A percentile compares a stretch with the other conserved stretches of the same genome.
Evolutionary conservation across 768 basidiomycete genomes (phyloP).

Genomic region (Pisolithus tinctorius): DNA sequence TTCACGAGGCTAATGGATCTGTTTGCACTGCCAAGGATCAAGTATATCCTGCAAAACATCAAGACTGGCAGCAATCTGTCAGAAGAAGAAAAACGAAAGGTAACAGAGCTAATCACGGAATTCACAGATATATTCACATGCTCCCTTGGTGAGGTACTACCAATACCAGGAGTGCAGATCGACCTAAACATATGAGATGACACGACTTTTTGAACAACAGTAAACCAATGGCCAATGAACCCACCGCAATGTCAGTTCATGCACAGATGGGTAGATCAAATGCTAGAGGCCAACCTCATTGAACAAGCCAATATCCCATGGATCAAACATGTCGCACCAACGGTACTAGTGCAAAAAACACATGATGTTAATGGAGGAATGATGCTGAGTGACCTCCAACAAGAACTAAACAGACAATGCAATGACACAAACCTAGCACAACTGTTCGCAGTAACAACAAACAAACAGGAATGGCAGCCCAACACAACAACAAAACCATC

Average conservation of each 20-base stretch:
- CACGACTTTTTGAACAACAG: neutral
- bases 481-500: neutral
- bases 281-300: neutral
- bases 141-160: slow-evolving; percentile 30
- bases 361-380: slow-evolving; percentile 23
- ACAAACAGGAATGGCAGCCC: neutral
- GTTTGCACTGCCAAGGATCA: slow-evolving; percentile 6
- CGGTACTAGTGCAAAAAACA: slow-evolving; percentile 32
- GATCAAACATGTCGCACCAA: slow-evolving; percentile 8
- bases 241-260: neutral
- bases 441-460: neutral
- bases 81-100: slow-evolving; percentile 14
- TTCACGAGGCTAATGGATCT: neutral
- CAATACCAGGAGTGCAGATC: slow-evolving; percentile 7
- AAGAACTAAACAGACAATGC: slow-evolving; percentile 20
- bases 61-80: slow-evolving; percentile 26
- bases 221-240: neutral
- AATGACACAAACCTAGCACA: neutral
- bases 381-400: slow-evolving; percentile 28
- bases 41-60: slow-evolving; percentile 12
- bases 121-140: slow-evolving; percentile 37
- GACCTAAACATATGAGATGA: slow-evolving; percentile 1
- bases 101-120: slow-evolving; percentile 16
- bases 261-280: neutral
- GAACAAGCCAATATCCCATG: neutral